Percentiles rank a stretch among this genome's conserved stretches.
phyloP scores from a whole-genome alignment of 2,329 filamentous ascomycete genomes.

The Alternaria arbusti region DNA sequence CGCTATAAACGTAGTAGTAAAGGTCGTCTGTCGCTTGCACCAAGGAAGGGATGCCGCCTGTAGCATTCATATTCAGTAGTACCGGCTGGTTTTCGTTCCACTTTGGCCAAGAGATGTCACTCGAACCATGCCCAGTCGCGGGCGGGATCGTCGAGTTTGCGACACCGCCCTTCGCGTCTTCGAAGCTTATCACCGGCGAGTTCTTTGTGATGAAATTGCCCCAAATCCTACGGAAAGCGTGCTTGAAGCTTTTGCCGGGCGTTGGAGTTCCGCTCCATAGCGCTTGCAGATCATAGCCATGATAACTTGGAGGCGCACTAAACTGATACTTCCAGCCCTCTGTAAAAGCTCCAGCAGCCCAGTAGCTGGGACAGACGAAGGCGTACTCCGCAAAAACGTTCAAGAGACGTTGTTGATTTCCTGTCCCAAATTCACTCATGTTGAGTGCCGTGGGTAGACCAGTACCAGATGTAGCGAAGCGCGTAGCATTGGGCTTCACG shows the following conservation, averaged over 20 bases:
- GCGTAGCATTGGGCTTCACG: constrained; percentile 28
- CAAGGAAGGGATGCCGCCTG: constrained; percentile 31
- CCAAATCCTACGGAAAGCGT: constrained; percentile 44
- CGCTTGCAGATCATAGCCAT: constrained; percentile 42
- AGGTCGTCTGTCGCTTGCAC: constrained; percentile 29
- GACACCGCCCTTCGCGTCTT: constrained; percentile 35
- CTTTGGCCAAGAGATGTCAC: constrained; percentile 35
- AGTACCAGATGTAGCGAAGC: constrained; percentile 35
- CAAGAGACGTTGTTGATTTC: constrained; percentile 48
- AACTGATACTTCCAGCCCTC: constrained; percentile 46
- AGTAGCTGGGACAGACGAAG: constrained; percentile 51
- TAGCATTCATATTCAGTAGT: constrained; percentile 39
- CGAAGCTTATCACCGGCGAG: constrained; percentile 33
- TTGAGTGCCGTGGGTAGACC: constrained; percentile 34
- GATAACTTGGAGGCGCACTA: constrained; percentile 35
- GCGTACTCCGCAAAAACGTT: constrained; percentile 55
- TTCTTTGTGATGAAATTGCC: constrained; percentile 39
- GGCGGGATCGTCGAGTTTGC: constrained; percentile 30
- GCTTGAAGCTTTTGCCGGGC: constrained; percentile 37
- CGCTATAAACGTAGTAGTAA: constrained; percentile 36
- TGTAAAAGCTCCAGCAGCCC: constrained; percentile 47
- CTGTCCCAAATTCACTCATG: constrained; percentile 38
- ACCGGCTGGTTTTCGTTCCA: constrained; percentile 26
- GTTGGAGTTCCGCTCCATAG: constrained; percentile 33
- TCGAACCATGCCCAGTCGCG: constrained; percentile 13